Evolutionary conservation across 495 filamentous ascomycete species (phyloP), one percentile per base, ranked within the genome.

Genomic region (Talaromyces wortmannii): DNA sequence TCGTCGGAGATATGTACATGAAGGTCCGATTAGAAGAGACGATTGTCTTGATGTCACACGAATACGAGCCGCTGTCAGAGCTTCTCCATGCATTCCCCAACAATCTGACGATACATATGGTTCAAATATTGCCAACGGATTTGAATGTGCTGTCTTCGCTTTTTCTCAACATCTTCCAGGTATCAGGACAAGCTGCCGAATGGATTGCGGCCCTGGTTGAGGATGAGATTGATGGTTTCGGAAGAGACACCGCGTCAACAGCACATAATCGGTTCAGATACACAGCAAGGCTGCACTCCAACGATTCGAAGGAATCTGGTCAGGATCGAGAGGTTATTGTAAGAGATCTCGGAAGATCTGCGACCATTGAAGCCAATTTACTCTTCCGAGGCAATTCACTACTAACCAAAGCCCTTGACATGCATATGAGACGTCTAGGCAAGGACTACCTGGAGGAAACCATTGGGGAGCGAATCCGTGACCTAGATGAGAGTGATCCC

Each of bases 331-430:
- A 87, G 60, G 68, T 84, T 32, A 70, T 86, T 13, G 77, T 87
- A 7, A 72, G 83, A 52, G 80, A 83, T 57, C 61, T 83, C 54
- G 78, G 79, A n/a, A 74, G 78, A 53, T 76, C 78, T 31, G 79
- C 79, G 15, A 79, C 77, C 3, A 68, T 78, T 29, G 94, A 99
- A 64, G 95, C 94, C 11, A 97, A 97, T 63, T 82, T 97, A 10
- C 83, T 99, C 2, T 99, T 99, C 63, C 82, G 94, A 36, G 94
- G 94, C 45, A 99, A 99, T 67, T 92, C 92, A 0, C 74, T 99
- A 18, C 81, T 97, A 45, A 99, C 95, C 2, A 95, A 96, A 68
- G 85, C 92, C 6, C 78, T 99, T 36, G 94, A 99, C 64, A 84
- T 86, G 46, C 91, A 99, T 64, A 97, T 97, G 95, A 88, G 91